Conservation (phyloP, 495 filamentous ascomycete genomes). For the Eremomyces bilateralis region DNA sequence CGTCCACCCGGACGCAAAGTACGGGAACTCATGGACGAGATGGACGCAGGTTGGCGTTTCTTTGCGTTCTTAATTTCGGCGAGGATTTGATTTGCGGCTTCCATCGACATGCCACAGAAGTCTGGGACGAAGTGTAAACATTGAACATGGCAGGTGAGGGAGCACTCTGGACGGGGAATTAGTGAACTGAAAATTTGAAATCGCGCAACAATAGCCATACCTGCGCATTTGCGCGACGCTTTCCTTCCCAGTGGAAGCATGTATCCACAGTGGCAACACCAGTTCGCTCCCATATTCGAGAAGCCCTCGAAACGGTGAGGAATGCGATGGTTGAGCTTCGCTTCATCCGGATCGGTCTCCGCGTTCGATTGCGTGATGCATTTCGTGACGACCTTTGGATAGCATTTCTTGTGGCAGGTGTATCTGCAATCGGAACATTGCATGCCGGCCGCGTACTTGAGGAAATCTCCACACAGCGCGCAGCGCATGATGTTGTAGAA, state of each 20-base stretch:
- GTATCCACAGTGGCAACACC: conserved; percentile 98
- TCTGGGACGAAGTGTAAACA: conserved; percentile 94
- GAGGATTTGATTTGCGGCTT: conserved; percentile 82
- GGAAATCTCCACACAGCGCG: conserved; percentile 90
- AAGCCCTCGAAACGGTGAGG: conserved; percentile 90
- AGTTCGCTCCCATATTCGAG: conserved; percentile 92
- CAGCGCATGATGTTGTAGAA: conserved; percentile 99
- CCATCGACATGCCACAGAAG: conserved; percentile 99
- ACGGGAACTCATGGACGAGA: conserved; percentile 36
- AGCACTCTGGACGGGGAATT: conserved; percentile 48
- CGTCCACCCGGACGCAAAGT: conserved; percentile 44
- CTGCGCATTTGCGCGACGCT: conserved; percentile 75
- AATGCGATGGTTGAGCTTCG: conserved; percentile 98
- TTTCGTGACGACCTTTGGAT: conserved; percentile 93
- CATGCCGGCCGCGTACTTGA: conserved; percentile 97
- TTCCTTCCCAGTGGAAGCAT: conserved; percentile 92
- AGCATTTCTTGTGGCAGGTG: conserved; percentile 95
- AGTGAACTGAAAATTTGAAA: conserved; percentile 3
- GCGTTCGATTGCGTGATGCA: conserved; percentile 99
- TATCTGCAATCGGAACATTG: conserved; percentile 99
- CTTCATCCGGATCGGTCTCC: conserved; percentile 92
- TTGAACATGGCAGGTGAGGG: conserved; percentile 69
- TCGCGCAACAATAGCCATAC: conserved; percentile 24
- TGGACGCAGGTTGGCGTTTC: conserved; percentile 25
- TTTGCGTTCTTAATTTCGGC: conserved; percentile 40